Evolutionary conservation across 1,139 yeast species (phyloP), one percentile per base, ranked within the genome.

Genomic region (Kodamaea arcana): DNA sequence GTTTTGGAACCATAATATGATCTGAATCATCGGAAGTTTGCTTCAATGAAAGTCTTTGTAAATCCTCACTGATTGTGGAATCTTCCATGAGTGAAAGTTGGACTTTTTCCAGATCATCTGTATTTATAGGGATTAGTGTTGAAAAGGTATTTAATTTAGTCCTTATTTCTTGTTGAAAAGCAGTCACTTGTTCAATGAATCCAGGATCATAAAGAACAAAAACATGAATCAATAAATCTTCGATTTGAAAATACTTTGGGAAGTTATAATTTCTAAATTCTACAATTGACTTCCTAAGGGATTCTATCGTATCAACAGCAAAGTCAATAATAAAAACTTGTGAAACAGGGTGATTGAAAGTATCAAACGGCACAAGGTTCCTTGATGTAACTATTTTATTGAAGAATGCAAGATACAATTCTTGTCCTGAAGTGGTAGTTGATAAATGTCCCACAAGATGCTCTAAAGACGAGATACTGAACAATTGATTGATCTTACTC

Each of bases 301-400:
- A 54, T 11, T 74, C 80, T 3, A 79, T 50, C 1, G 81, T 64
- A 41, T 79, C 80, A 10, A 49, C 43, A 10, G 62, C 62, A 33
- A 41, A 58, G 38, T 83, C 71, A 3, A 90, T 67, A 4, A 83
- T 82, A 35, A 88, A 70, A 13, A 90, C 58, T 34, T 90, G 86
- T 1, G 88, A 74, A 1, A 88, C 75, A 0, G 98, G 97, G 54
- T 92, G 97, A 47, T 86, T 83, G 54, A 90, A 83, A 3, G 92
- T 81, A 54, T 92, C 97, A 54, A 86, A 88, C 1, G 95, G 83
- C 2, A 87, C 79, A 4, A 85, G 65, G 16, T 72, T 72, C 24
- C 77, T 72, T 11, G 83, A 70, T 0, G 90, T 70, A 16, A 84
- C 65, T 18, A 85, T 55, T 43, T 79, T 73, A 30, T 81, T 70